These are phyloP conservation scores for Pleurotus tuoliensis DNA, from an alignment of 768 basidiomycete species.

Conservation along the genomic window DNA sequence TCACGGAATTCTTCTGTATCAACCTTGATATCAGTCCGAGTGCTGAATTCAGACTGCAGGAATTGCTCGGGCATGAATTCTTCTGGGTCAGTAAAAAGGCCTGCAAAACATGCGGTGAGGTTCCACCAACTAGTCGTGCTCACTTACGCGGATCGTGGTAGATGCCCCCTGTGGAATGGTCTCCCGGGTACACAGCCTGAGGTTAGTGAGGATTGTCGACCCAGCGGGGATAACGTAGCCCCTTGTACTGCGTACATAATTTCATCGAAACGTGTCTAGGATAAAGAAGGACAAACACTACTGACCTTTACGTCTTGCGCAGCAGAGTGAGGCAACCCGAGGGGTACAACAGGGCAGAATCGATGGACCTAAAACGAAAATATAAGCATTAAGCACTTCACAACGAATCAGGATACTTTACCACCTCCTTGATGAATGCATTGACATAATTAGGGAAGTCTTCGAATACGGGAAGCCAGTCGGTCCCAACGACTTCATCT, in stretches of 20 bases:
- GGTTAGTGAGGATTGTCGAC: constrained; percentile 12
- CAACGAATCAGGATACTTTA: neutral
- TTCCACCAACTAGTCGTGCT: neutral
- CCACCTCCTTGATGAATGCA: constrained; percentile 28
- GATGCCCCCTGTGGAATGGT: neutral
- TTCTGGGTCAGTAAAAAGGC: constrained; percentile 8
- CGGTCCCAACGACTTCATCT: constrained; percentile 30
- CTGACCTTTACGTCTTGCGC: constrained; percentile 6
- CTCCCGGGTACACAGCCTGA: no score
- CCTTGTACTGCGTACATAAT: constrained; percentile 8
- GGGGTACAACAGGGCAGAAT: constrained; percentile 16
- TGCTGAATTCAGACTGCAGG: constrained; percentile 13
- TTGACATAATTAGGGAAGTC: constrained; percentile 28
- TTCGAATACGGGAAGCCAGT: constrained; percentile 30
- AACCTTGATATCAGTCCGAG: constrained; percentile 10
- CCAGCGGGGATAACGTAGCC: constrained; percentile 11
- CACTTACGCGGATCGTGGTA: constrained; percentile 6
- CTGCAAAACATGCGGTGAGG: neutral
- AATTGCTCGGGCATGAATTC: constrained; percentile 12
- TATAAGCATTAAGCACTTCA: no score
- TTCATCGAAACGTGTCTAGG: neutral
- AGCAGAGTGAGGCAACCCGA: constrained; percentile 16
- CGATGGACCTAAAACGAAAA: constrained; percentile 12
- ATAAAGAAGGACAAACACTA: neutral
- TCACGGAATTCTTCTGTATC: constrained; percentile 12